Evolutionary conservation across 2,329 filamentous ascomycete species (phyloP).

Genomic region (Emydomyces testavorans): DNA sequence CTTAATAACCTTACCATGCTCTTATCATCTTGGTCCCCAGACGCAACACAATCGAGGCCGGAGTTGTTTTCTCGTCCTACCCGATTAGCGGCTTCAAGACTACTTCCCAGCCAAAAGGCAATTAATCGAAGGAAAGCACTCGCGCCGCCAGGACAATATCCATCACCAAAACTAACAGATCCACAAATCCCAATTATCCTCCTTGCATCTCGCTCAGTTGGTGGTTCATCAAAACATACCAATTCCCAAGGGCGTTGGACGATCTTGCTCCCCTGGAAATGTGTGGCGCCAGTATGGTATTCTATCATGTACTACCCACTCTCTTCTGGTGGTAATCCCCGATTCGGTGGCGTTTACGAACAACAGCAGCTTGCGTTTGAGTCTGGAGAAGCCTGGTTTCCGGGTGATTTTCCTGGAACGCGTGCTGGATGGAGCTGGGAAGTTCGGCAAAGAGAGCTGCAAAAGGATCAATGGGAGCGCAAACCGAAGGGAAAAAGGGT

Average conservation of each 20-base stretch:
- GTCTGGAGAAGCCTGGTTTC: slow-evolving; percentile 67
- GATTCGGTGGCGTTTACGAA: slow-evolving; percentile 73
- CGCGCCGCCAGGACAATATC: slow-evolving; percentile 50
- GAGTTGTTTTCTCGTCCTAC: slow-evolving; percentile 57
- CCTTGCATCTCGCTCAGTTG: slow-evolving; percentile 48
- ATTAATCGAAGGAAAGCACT: slow-evolving; percentile 65
- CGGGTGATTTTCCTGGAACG: slow-evolving; percentile 70
- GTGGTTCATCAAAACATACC: slow-evolving; percentile 25
- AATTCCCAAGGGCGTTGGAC: slow-evolving; percentile 64
- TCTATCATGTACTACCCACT: slow-evolving; percentile 71
- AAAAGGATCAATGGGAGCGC: slow-evolving; percentile 57
- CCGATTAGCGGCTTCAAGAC: slow-evolving; percentile 53
- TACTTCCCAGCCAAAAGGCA: slow-evolving; percentile 63
- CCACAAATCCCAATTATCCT: slow-evolving; percentile 68
- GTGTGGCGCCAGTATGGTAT: slow-evolving; percentile 75
- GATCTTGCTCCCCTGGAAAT: slow-evolving; percentile 80
- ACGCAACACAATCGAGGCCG: slow-evolving; percentile 37
- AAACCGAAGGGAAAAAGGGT: slow-evolving; percentile 71
- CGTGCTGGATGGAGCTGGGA: slow-evolving; percentile 71
- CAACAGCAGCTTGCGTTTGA: slow-evolving; percentile 73
- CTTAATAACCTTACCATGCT: slow-evolving; percentile 44
- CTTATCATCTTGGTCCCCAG: slow-evolving; percentile 57
- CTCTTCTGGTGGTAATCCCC: slow-evolving; percentile 65
- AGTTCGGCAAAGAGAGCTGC: slow-evolving; percentile 48
- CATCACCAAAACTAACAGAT: slow-evolving; percentile 50